A percentile compares a stretch with the other conserved stretches of the same genome.
phyloP scores from a whole-genome alignment of 192 early-diverging fungal species.

The Tieghemiomyces parasiticus region DNA sequence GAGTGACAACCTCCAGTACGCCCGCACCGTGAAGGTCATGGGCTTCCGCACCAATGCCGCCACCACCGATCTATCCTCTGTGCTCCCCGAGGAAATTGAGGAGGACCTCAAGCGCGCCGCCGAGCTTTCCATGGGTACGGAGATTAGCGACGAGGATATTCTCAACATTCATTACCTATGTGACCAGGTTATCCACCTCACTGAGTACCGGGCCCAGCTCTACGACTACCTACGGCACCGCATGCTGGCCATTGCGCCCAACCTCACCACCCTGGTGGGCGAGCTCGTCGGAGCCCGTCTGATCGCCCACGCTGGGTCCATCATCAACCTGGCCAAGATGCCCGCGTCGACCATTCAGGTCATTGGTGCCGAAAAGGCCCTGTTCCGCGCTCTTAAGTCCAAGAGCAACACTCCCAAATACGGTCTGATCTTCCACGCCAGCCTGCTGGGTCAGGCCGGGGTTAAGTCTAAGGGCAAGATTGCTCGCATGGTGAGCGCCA shows the following conservation, averaged over 20 bases:
- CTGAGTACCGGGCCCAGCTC: slow-evolving; percentile 88
- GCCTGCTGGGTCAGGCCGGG: slow-evolving; percentile 88
- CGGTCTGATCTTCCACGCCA: slow-evolving; percentile 96
- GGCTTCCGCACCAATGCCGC: slow-evolving; percentile 79
- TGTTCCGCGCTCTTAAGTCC: slow-evolving; percentile 97
- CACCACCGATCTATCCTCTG: slow-evolving; percentile 55
- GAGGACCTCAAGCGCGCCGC: slow-evolving; percentile 90
- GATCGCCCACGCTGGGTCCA: slow-evolving; percentile 91
- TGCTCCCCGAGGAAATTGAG: slow-evolving; percentile 88
- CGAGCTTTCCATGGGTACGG: slow-evolving; percentile 98
- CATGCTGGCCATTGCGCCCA: slow-evolving; percentile 82
- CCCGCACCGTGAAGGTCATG: slow-evolving; percentile 78
- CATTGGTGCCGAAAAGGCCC: slow-evolving; percentile 99
- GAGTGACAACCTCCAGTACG: slow-evolving; percentile 88
- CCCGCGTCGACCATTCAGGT: slow-evolving; percentile 99
- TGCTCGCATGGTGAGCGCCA: slow-evolving; percentile 84
- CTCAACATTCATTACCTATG: slow-evolving; percentile 87
- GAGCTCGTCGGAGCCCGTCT: slow-evolving; percentile 97
- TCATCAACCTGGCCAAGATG: slow-evolving; percentile 95
- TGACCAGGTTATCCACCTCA: slow-evolving; percentile 91
- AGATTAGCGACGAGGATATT: slow-evolving; percentile 93
- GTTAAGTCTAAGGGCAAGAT: slow-evolving; percentile 98
- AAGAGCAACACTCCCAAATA: slow-evolving; percentile 99
- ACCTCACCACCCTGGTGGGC: slow-evolving; percentile 87
- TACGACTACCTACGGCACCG: slow-evolving; percentile 97